phyloP scores from a whole-genome alignment of 805 yeast genomes.

The Wickerhamomyces tratensis region DNA sequence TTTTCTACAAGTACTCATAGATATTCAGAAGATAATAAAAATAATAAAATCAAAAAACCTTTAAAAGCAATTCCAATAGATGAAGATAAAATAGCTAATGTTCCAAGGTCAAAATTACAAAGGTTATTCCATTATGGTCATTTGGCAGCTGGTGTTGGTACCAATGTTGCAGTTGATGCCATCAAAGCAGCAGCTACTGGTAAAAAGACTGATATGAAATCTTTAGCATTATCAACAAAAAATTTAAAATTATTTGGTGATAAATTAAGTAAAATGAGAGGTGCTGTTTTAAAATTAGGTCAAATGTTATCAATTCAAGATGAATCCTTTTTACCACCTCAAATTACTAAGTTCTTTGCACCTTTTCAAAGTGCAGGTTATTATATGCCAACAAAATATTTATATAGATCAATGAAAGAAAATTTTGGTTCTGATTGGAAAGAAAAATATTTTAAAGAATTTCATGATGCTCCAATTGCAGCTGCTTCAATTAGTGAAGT shows the following conservation, averaged over 20 bases:
- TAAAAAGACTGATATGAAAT: constrained; percentile 37
- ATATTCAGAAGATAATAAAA: too few relatives aligned
- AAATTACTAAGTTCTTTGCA: constrained; percentile 69
- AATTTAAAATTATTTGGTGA: constrained; percentile 84
- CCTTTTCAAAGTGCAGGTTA: constrained; percentile 92
- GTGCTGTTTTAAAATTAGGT: constrained; percentile 98
- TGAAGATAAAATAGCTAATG: constrained; percentile 54
- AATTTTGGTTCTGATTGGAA: constrained; percentile 84
- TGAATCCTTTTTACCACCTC: constrained; percentile 72
- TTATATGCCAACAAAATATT: constrained; percentile 91
- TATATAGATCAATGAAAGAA: constrained; percentile 59
- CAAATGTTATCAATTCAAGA: constrained; percentile 96
- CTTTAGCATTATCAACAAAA: constrained; percentile 62
- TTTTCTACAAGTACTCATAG: neutral
- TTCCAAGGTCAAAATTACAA: constrained; percentile 82
- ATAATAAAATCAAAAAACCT: neutral
- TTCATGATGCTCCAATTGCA: constrained; percentile 86
- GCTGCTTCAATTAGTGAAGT: constrained; percentile 98
- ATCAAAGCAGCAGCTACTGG: constrained; percentile 57
- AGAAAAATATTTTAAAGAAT: constrained; percentile 48
- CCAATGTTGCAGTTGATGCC: constrained; percentile 75
- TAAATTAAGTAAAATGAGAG: constrained; percentile 89
- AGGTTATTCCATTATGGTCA: constrained; percentile 89
- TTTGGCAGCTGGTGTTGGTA: constrained; percentile 83
- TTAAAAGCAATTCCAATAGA: constrained; percentile 8